These are phyloP conservation scores for Leishmania major DNA, from an alignment of 208 protist genomes.

Conservation along the genomic window DNA sequence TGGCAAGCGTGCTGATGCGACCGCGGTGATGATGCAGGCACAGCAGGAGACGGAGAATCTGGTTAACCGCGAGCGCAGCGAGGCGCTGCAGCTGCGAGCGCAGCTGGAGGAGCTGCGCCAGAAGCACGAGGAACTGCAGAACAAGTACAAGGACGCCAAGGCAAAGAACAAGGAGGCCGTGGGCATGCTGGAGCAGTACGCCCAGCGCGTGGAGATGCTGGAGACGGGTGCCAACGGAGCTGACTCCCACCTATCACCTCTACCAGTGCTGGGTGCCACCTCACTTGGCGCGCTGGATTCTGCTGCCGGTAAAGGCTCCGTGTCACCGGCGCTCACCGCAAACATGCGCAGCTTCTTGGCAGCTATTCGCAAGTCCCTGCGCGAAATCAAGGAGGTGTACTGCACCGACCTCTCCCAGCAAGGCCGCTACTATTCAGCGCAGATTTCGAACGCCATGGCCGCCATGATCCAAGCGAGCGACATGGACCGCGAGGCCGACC, in stretches of 20 bases:
- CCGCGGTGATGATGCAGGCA: conserved; percentile 61
- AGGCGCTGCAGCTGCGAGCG: conserved; percentile 56
- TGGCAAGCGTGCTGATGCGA: conserved; percentile 34
- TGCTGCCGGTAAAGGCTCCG: background rate
- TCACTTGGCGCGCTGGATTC: conserved; percentile 8
- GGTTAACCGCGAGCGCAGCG: conserved; percentile 66
- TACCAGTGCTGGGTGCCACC: conserved; percentile 31
- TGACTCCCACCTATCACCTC: conserved; percentile 16
- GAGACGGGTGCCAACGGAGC: conserved; percentile 42
- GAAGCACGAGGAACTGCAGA: conserved; percentile 87
- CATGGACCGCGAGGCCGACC: conserved; percentile 69
- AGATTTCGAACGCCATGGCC: conserved; percentile 76
- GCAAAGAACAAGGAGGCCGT: conserved; percentile 85
- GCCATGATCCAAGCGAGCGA: conserved; percentile 75
- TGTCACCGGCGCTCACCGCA: conserved; percentile 32
- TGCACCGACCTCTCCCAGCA: conserved; percentile 71
- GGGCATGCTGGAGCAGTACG: conserved; percentile 64
- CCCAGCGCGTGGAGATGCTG: conserved; percentile 58
- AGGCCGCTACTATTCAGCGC: conserved; percentile 58
- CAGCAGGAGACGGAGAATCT: conserved; percentile 81
- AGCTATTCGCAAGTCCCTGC: conserved; percentile 57
- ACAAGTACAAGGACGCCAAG: conserved; percentile 94
- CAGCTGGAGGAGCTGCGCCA: conserved; percentile 81
- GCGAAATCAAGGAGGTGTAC: conserved; percentile 71
- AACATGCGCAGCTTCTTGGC: conserved; percentile 71